Evolutionary conservation across 2,329 filamentous ascomycete species (phyloP), one percentile per base, ranked within the genome.

Genomic region (Coniochaeta ligniaria): DNA sequence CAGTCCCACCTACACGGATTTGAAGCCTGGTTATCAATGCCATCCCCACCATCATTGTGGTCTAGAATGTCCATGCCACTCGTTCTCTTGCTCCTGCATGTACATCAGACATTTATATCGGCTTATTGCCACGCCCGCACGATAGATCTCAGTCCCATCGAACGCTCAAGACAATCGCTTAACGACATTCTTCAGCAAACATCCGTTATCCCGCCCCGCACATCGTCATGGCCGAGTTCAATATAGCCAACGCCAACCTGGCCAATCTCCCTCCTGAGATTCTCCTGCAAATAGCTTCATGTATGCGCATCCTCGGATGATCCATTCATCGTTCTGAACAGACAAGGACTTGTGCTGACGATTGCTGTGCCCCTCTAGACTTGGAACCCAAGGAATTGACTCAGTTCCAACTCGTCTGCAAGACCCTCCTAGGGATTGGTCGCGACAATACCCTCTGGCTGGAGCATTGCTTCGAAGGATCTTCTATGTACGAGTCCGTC

Each of bases 371-470:
- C 16, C 1, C 43, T 33, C 59, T 59, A 90, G 86, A 81, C 69
- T 82, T 92, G 63, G 78, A 84, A n/a, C 80, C 86, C 17, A 68
- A 71, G 47, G 84, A 92, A 64, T 81, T 93, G 62, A 83, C 88
- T 61, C 80, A 74, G 60, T 76, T 94, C 36, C 91, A 93, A 73
- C 80, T 83, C 22, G 84, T 91, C 14, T 94, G 86, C 28, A 84
- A 80, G 64, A 81, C 79, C 52, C 83, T 94, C 61, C 81, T 87
- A 31, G 73, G 77, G 33, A 78, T 95, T 47, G 88, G 85, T 43
- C 86, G 91, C 60, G 91, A 96, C 70, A 83, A 89, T 67, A 82
- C 80, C 43, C 77, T 94, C 38, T 97, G 93, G 93, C 88, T 89
- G 63, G 75, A 81, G 3, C 80, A 87, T 69, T 93, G 89, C 71